These are phyloP conservation scores for Monilinia fructicola DNA, from an alignment of 2,329 filamentous ascomycete species.

Conservation along the genomic window DNA sequence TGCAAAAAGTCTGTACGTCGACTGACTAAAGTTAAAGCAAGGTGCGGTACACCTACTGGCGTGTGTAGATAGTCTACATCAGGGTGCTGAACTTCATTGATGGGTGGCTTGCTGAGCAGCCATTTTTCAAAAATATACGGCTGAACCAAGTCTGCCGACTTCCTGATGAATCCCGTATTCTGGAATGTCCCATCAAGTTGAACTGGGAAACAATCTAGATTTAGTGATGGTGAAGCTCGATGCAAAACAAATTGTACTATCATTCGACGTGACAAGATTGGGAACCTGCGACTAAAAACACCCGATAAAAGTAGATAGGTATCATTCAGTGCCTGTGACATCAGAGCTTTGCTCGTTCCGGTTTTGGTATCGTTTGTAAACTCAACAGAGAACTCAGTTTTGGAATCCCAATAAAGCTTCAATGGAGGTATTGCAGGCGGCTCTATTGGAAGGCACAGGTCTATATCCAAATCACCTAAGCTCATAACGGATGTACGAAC, in stretches of 20 bases:
- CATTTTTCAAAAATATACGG: slow-evolving; percentile 44
- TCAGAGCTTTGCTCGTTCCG: background rate
- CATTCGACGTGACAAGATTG: slow-evolving; percentile 27
- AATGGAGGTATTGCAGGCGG: slow-evolving; percentile 31
- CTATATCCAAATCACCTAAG: slow-evolving; percentile 25
- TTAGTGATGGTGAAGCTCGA: background rate
- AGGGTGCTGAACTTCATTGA: slow-evolving; percentile 44
- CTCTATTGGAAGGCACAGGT: slow-evolving; percentile 30
- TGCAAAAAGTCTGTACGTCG: slow-evolving; percentile 62
- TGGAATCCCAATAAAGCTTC: slow-evolving; percentile 36
- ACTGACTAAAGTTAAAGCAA: slow-evolving; percentile 52
- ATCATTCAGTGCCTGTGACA: slow-evolving; percentile 25
- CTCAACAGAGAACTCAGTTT: slow-evolving; percentile 28
- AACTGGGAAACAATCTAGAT: background rate
- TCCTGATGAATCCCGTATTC: slow-evolving; percentile 31
- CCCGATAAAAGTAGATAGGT: slow-evolving; percentile 31
- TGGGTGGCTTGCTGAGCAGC: slow-evolving; percentile 48
- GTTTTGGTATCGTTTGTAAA: slow-evolving; percentile 2
- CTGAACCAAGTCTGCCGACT: slow-evolving; percentile 28
- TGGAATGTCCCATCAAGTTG: background rate
- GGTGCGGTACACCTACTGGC: slow-evolving; percentile 49
- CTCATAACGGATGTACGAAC: slow-evolving; percentile 3
- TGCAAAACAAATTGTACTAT: slow-evolving; percentile 30
- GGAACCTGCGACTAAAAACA: slow-evolving; percentile 33
- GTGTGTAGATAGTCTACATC: slow-evolving; percentile 44